phyloP scores from a whole-genome alignment of 1,284 basidiomycete genomes.

The Hymenochaete sp. region DNA sequence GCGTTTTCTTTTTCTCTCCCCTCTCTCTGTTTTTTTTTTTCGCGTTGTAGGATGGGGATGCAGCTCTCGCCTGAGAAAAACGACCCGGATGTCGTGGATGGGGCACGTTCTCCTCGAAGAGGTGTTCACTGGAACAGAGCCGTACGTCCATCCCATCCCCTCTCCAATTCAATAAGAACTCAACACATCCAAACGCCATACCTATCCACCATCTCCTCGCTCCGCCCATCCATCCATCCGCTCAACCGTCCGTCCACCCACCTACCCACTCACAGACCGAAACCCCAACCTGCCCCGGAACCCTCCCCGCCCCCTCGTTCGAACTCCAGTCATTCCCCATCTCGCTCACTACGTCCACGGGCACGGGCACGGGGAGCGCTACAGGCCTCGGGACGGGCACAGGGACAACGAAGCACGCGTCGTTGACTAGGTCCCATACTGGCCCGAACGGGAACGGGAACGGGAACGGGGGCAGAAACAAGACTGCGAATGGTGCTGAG shows the following conservation, averaged over 20 bases:
- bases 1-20: neutral
- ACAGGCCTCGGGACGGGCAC: neutral
- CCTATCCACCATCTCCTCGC: neutral
- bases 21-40: neutral
- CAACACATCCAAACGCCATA: neutral
- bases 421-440: neutral
- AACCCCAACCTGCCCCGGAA: neutral
- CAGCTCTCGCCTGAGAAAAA: neutral
- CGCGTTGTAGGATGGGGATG: conserved; percentile 1
- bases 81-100: neutral
- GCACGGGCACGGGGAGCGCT: neutral
- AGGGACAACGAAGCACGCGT: no score
- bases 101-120: no score
- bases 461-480: neutral
- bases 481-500: neutral
- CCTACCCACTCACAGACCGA: neutral
- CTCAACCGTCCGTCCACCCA: neutral
- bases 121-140: neutral
- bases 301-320: neutral
- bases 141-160: neutral
- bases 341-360: neutral
- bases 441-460: neutral
- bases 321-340: conserved; percentile 1
- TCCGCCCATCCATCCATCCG: neutral
- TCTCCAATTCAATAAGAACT: neutral